A percentile compares a stretch with the other conserved stretches of the same genome.
Conservation (phyloP, 2,329 filamentous ascomycete species). For the Cercospora canescens region DNA sequence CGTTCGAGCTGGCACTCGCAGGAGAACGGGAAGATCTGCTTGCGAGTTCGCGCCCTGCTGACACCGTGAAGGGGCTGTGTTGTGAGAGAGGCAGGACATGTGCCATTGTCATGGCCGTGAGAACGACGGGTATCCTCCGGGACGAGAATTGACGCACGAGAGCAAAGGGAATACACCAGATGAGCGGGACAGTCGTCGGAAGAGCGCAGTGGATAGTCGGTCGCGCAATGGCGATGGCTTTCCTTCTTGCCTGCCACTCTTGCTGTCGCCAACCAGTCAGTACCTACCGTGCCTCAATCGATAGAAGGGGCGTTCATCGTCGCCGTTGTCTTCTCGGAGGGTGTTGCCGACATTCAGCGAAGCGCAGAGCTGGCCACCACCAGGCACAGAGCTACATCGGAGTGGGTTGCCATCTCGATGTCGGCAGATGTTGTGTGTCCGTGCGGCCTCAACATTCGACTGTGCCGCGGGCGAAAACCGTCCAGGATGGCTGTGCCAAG, state of each 20-base stretch:
- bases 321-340: neutral
- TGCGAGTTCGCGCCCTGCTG: neutral
- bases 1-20: conserved; percentile 24
- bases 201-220: neutral
- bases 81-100: conserved; percentile 2
- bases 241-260: neutral
- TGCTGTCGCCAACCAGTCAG: neutral
- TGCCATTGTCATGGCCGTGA: neutral
- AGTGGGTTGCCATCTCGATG: neutral
- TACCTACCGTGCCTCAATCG: neutral
- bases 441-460: neutral
- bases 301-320: neutral
- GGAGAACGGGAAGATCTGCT: conserved; percentile 24
- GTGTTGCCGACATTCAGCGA: neutral
- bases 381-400: neutral
- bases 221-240: neutral
- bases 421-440: neutral
- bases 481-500: neutral
- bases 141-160: neutral
- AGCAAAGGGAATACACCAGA: neutral
- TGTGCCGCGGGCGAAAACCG: neutral
- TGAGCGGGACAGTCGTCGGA: neutral
- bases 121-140: neutral
- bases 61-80: conserved; percentile 7
- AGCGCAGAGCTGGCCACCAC: neutral